A percentile compares a stretch with the other conserved stretches of the same genome.
These are phyloP conservation scores for Cotoneaster glaucophyllus DNA, from an alignment of 306 rosid genomes.

Conservation along the genomic window DNA sequence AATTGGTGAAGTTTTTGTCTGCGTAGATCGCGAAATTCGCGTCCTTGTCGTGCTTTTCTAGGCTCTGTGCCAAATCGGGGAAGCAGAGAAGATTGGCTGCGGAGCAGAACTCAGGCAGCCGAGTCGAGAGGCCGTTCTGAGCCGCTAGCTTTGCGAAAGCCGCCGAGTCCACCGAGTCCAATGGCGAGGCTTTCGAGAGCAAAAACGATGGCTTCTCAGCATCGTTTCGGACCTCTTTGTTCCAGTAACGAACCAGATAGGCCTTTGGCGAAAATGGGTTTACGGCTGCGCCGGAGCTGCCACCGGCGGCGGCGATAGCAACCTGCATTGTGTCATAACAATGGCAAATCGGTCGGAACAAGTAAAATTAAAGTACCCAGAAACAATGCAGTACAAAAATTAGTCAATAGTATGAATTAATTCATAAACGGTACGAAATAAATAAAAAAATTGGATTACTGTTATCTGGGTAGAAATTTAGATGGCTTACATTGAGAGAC, in stretches of 20 bases:
- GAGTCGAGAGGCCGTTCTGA: slow-evolving; percentile 40
- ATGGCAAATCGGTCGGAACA: slow-evolving; percentile 8
- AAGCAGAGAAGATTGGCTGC: slow-evolving; percentile 77
- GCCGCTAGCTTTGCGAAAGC: slow-evolving; percentile 58
- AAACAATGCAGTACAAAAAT: not conserved
- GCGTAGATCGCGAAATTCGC: slow-evolving; percentile 41
- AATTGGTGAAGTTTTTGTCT: slow-evolving; percentile 67
- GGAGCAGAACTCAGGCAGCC: slow-evolving; percentile 69
- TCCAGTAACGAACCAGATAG: slow-evolving; percentile 71
- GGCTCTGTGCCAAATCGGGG: slow-evolving; percentile 43
- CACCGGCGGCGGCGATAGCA: slow-evolving; percentile 5
- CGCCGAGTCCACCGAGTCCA: slow-evolving; percentile 54
- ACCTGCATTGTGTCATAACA: slow-evolving; percentile 62
- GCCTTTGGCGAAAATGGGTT: slow-evolving; percentile 81
- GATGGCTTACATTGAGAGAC: slow-evolving; percentile 57
- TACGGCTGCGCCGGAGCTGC: slow-evolving; percentile 20
- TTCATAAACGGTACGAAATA: not conserved
- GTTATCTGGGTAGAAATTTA: not conserved
- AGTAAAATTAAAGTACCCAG: not conserved
- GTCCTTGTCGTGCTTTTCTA: slow-evolving; percentile 64
- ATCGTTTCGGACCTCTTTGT: slow-evolving; percentile 72
- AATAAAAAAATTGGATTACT: not conserved
- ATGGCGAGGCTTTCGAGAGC: slow-evolving; percentile 70
- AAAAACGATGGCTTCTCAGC: slow-evolving; percentile 48
- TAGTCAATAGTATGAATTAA: not conserved